These are phyloP conservation scores for Gossypium davidsonii DNA, from an alignment of 441 rosid genomes.

Conservation along the genomic window DNA sequence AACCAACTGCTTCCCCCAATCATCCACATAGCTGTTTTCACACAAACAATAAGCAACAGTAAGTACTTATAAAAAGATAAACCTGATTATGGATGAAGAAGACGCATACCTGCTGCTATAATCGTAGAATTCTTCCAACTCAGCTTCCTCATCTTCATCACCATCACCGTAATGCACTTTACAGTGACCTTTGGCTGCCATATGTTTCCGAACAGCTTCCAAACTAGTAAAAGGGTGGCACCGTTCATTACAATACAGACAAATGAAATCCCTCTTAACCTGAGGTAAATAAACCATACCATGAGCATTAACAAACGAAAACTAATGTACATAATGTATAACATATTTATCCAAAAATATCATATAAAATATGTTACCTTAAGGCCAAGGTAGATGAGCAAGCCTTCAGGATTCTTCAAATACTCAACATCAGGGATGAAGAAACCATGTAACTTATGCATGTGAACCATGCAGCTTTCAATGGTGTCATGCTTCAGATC, in stretches of 20 bases:
- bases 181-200: conserved; percentile 90
- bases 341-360: background rate
- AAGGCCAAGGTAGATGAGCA: conserved; percentile 69
- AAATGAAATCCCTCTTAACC: conserved; percentile 79
- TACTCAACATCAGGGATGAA: conserved; percentile 87
- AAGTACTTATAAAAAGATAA: background rate
- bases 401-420: conserved; percentile 80
- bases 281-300: conserved; percentile 17
- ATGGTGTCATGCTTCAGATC: conserved; percentile 52
- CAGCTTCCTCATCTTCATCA: conserved; percentile 82
- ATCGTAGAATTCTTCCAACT: conserved; percentile 89
- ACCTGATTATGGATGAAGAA: background rate
- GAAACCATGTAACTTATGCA: conserved; percentile 90
- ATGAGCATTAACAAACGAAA: background rate
- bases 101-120: conserved; percentile 70
- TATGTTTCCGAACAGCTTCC: conserved; percentile 95
- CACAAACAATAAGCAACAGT: background rate
- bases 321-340: background rate
- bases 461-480: conserved; percentile 86
- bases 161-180: conserved; percentile 89
- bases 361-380: conserved; percentile 37
- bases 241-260: conserved; percentile 79
- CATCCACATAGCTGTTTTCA: conserved; percentile 57
- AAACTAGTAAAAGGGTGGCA: conserved; percentile 68
- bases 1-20: conserved; percentile 64